A percentile compares a stretch with the other conserved stretches of the same genome.
phyloP scores from a whole-genome alignment of 805 yeast genomes.

The Huiozyma naganishii region DNA sequence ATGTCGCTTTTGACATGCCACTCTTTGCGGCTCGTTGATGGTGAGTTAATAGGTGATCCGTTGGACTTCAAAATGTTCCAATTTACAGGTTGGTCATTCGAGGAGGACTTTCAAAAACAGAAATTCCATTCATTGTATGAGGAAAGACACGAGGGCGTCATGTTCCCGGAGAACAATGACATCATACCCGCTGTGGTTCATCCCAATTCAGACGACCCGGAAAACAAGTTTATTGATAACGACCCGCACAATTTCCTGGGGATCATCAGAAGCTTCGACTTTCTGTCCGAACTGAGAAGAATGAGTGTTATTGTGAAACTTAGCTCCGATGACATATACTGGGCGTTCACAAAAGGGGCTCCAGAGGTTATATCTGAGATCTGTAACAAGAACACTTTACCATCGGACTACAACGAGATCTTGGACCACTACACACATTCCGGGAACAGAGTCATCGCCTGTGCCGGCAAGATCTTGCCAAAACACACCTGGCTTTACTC shows the following conservation, averaged over 20 bases:
- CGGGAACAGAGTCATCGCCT: constrained; percentile 92
- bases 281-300: constrained; percentile 72
- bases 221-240: constrained; percentile 27
- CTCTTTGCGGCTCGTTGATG: constrained; percentile 70
- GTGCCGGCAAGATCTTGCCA: constrained; percentile 55
- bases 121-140: constrained; percentile 29
- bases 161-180: constrained; percentile 33
- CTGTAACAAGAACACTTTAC: constrained; percentile 63
- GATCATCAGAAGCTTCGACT: constrained; percentile 58
- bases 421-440: constrained; percentile 81
- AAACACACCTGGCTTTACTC: constrained; percentile 39
- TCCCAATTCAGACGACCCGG: constrained; percentile 25
- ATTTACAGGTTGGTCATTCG: constrained; percentile 67
- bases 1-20: constrained; percentile 58
- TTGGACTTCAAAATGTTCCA: constrained; percentile 88
- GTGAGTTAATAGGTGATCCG: constrained; percentile 85
- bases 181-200: constrained; percentile 42
- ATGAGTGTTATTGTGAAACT: constrained; percentile 74
- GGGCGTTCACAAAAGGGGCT: constrained; percentile 83
- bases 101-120: constrained; percentile 49
- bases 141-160: constrained; percentile 29
- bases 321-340: constrained; percentile 30
- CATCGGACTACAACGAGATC: constrained; percentile 60
- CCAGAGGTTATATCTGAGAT: constrained; percentile 85
- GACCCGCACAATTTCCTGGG: constrained; percentile 32